A percentile compares a stretch with the other conserved stretches of the same genome.
Evolutionary conservation across 345 rosid genomes (phyloP).

Genomic region (Citrus hindsii): DNA sequence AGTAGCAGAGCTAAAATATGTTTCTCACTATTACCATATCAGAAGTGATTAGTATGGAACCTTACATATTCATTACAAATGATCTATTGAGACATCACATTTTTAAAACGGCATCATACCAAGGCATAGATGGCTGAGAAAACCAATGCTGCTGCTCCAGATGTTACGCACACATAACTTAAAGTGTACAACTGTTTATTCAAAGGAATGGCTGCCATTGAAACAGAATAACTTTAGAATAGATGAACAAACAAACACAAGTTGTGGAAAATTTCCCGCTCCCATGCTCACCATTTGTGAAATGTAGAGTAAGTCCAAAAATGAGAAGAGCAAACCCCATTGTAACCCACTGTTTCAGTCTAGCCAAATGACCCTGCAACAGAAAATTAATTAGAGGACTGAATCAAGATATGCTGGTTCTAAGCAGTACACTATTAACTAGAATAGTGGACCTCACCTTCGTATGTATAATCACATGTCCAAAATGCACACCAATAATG

Average conservation of each 20-base stretch:
- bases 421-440: not conserved
- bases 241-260: not conserved
- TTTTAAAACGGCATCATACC: slow-evolving; percentile 33
- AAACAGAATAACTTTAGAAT: not conserved
- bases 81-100: not conserved
- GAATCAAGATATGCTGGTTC: not conserved
- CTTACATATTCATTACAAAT: not conserved
- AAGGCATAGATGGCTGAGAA: slow-evolving; percentile 60
- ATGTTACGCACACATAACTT: slow-evolving; percentile 80
- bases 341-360: slow-evolving; percentile 74
- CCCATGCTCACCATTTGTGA: slow-evolving; percentile 54
- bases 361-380: slow-evolving; percentile 51
- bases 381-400: slow-evolving; percentile 2
- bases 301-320: slow-evolving; percentile 63
- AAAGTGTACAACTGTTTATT: slow-evolving; percentile 80
- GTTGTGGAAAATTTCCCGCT: not conserved
- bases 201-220: slow-evolving; percentile 64
- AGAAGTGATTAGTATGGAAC: not conserved
- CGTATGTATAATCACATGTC: slow-evolving; percentile 67
- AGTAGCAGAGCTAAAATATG: too few species aligned
- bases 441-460: slow-evolving; percentile 40
- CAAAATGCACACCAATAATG: slow-evolving; percentile 76
- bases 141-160: slow-evolving; percentile 77
- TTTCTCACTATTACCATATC: too few species aligned
- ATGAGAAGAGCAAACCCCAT: slow-evolving; percentile 56